A percentile compares a stretch with the other conserved stretches of the same genome.
phyloP scores from a whole-genome alignment of 1,284 basidiomycete species.

The Phylloporus gajari region DNA sequence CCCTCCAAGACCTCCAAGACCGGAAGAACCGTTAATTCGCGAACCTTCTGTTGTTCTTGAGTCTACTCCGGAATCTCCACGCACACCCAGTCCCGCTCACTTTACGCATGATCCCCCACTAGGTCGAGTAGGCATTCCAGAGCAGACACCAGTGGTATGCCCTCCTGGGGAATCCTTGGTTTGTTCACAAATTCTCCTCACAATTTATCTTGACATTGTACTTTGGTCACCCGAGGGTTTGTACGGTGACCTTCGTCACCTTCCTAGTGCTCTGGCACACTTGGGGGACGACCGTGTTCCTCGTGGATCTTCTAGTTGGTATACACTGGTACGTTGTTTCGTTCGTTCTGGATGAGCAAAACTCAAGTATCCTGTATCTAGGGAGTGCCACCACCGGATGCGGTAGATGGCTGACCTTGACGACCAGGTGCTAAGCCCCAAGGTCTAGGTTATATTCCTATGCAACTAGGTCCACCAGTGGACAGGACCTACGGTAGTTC shows the following conservation, averaged over 20 bases:
- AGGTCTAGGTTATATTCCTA: slow-evolving; percentile 44
- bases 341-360: not conserved
- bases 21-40: slow-evolving; percentile 2
- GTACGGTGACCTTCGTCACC: slow-evolving; percentile 30
- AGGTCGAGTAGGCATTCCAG: slow-evolving; percentile 19
- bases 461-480: slow-evolving; percentile 37
- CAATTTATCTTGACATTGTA: slow-evolving; percentile 10
- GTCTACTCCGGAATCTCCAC: slow-evolving; percentile 9
- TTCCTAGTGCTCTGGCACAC: slow-evolving; percentile 37
- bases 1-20: slow-evolving; percentile 1
- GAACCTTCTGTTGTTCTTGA: slow-evolving; percentile 27
- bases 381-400: slow-evolving; percentile 41
- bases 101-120: slow-evolving; percentile 23
- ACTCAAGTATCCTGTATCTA: slow-evolving; percentile 20
- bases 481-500: no score
- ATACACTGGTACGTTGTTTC: slow-evolving; percentile 32
- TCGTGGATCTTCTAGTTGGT: slow-evolving; percentile 38
- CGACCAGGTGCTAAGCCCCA: slow-evolving; percentile 27
- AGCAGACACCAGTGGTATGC: slow-evolving; percentile 37
- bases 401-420: slow-evolving; percentile 24
- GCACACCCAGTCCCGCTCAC: slow-evolving; percentile 20
- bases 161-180: slow-evolving; percentile 37
- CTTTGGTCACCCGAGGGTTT: slow-evolving; percentile 31
- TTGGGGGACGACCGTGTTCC: slow-evolving; percentile 27
- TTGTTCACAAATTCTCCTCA: not conserved